A percentile compares a stretch with the other conserved stretches of the same genome.
Evolutionary conservation across 768 basidiomycete genomes (phyloP).

Genomic region (Kondoa malvinella): DNA sequence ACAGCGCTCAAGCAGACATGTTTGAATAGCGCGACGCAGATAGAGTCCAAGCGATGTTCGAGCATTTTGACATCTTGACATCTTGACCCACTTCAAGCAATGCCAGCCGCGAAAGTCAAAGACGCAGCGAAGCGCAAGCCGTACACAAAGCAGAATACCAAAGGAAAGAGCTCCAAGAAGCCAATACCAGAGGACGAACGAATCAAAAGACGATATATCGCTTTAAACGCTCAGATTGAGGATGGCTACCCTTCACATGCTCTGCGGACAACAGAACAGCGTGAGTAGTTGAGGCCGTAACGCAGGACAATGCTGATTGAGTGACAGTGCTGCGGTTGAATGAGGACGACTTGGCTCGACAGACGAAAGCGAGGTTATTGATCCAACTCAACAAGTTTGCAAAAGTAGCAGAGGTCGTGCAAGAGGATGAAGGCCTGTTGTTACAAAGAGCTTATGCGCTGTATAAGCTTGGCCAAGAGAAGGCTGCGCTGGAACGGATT

Average conservation of each 20-base stretch:
- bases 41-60: no score
- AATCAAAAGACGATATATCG: background rate
- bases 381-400: conserved; percentile 34
- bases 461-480: conserved; percentile 32
- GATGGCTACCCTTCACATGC: background rate
- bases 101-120: no score
- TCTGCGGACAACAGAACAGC: background rate
- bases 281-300: background rate
- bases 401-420: conserved; percentile 27
- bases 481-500: conserved; percentile 29
- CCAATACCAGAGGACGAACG: background rate
- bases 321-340: conserved; percentile 31
- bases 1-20: no score
- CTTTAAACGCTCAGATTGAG: background rate
- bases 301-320: background rate
- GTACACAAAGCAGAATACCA: background rate
- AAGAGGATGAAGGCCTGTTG: conserved; percentile 7
- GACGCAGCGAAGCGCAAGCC: no score
- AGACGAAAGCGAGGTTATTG: conserved; percentile 33
- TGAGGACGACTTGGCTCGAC: conserved; percentile 25
- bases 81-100: no score
- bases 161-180: background rate
- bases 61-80: no score
- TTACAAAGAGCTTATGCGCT: conserved; percentile 32
- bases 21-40: no score